Conservation (phyloP, 139 green algal species). For the Coelastrella sp. region DNA sequence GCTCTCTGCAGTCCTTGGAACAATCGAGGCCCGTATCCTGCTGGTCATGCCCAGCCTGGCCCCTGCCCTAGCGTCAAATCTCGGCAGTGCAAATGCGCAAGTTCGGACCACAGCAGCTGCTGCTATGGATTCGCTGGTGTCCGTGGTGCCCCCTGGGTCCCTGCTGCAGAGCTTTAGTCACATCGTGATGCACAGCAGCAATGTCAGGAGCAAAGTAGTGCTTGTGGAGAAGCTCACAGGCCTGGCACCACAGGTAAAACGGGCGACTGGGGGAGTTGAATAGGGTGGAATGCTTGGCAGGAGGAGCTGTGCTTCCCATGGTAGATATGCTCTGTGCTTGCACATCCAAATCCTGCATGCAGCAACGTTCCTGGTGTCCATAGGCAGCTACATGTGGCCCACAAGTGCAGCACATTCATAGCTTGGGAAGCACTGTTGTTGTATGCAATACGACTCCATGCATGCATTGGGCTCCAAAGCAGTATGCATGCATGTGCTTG, state of each 20-base stretch:
- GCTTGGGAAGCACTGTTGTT: too few species aligned
- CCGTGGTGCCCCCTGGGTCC: slow-evolving; percentile 45
- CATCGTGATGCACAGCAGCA: slow-evolving; percentile 47
- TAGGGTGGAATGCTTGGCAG: neutral
- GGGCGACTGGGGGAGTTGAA: neutral
- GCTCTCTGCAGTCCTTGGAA: slow-evolving; percentile 40
- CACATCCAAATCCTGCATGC: neutral
- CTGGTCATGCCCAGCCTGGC: slow-evolving; percentile 71
- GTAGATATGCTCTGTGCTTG: neutral
- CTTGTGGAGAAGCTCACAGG: slow-evolving; percentile 67
- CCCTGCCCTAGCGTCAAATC: slow-evolving; percentile 63
- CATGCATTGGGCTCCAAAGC: too few species aligned
- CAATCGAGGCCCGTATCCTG: neutral
- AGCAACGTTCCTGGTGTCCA: too few species aligned
- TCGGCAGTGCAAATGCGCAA: too few species aligned
- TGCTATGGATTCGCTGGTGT: slow-evolving; percentile 59
- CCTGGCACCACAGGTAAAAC: slow-evolving; percentile 39
- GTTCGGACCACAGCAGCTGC: slow-evolving; percentile 50
- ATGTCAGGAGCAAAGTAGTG: slow-evolving; percentile 57
- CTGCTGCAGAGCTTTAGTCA: slow-evolving; percentile 59
- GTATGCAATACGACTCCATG: too few species aligned
- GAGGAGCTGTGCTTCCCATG: too few species aligned
- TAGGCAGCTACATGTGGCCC: too few species aligned
- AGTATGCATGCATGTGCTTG: neutral
- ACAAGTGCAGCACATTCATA: too few species aligned